Evolutionary conservation across 2,329 filamentous ascomycete genomes (phyloP).

Genomic region (Juglanconis oblonga): DNA sequence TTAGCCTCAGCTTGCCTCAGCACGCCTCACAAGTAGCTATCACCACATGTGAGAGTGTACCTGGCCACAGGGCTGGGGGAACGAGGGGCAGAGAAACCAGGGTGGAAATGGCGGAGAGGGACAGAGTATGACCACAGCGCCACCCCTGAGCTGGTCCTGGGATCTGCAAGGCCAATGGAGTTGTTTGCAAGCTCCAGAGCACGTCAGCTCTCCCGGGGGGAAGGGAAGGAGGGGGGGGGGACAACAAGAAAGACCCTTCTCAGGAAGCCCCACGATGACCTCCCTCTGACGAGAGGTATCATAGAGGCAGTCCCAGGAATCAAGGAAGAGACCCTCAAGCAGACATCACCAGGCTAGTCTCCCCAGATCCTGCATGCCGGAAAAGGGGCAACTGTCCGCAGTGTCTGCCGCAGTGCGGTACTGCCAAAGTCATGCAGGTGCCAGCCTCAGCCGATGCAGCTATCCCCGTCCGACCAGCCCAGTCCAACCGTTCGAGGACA

Average conservation of each 20-base stretch:
- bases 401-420: not conserved
- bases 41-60: not conserved
- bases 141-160: not conserved
- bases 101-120: not conserved
- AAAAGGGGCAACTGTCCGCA: not conserved
- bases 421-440: not conserved
- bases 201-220: not conserved
- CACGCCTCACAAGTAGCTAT: not conserved
- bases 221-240: too few relatives aligned
- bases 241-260: too few relatives aligned
- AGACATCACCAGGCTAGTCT: too few relatives aligned
- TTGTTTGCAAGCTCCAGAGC: not conserved
- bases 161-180: constrained; percentile 1
- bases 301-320: too few relatives aligned
- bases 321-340: too few relatives aligned
- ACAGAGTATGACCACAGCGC: not conserved
- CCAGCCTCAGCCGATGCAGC: not conserved
- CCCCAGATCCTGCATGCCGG: too few relatives aligned
- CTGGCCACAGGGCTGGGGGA: not conserved
- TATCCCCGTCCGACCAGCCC: not conserved
- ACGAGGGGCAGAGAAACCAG: not conserved
- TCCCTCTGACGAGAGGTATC: too few relatives aligned
- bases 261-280: too few relatives aligned
- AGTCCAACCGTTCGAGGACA: not conserved
- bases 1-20: too few relatives aligned